A percentile compares a stretch with the other conserved stretches of the same genome.
Evolutionary conservation across 1,284 basidiomycete species (phyloP).

Genomic region (Phlebopus sp.): DNA sequence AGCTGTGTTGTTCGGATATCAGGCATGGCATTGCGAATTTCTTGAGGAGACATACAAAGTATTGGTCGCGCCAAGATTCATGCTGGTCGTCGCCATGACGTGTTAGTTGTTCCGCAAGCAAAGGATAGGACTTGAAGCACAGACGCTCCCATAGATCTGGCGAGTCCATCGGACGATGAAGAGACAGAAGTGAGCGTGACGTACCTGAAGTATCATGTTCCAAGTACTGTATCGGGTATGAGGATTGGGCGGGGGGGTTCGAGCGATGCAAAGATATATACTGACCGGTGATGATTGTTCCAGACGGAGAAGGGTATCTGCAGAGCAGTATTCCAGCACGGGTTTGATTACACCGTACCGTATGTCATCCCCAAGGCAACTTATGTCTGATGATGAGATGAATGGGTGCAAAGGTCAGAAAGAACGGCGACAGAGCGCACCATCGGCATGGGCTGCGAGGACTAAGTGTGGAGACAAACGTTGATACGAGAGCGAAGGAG

Average conservation of each 20-base stretch:
- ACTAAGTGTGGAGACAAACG: constrained; percentile 34
- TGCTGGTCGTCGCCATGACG: constrained; percentile 39
- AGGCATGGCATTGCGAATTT: constrained; percentile 2
- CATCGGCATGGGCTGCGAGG: constrained; percentile 52
- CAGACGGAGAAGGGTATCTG: constrained; percentile 63
- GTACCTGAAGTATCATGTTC: constrained; percentile 56
- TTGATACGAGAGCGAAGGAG: background rate
- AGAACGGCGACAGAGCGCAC: constrained; percentile 31
- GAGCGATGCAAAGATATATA: constrained; percentile 14
- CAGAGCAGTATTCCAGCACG: constrained; percentile 66
- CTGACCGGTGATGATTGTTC: constrained; percentile 69
- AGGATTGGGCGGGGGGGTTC: constrained; percentile 12
- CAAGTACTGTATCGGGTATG: constrained; percentile 45
- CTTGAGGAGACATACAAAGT: constrained; percentile 48
- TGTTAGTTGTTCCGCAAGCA: constrained; percentile 41
- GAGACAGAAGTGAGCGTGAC: constrained; percentile 10
- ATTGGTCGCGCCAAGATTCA: constrained; percentile 65
- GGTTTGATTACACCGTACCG: constrained; percentile 64
- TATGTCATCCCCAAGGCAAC: constrained; percentile 55
- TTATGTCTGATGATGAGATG: constrained; percentile 42
- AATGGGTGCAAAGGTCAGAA: constrained; percentile 6
- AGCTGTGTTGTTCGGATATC: constrained; percentile 36
- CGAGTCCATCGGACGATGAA: constrained; percentile 9
- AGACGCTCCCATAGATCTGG: constrained; percentile 69
- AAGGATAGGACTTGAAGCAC: constrained; percentile 57